These are phyloP conservation scores for Plasmopara halstedii DNA, from an alignment of 352 stramenopile genomes.

Conservation along the genomic window DNA sequence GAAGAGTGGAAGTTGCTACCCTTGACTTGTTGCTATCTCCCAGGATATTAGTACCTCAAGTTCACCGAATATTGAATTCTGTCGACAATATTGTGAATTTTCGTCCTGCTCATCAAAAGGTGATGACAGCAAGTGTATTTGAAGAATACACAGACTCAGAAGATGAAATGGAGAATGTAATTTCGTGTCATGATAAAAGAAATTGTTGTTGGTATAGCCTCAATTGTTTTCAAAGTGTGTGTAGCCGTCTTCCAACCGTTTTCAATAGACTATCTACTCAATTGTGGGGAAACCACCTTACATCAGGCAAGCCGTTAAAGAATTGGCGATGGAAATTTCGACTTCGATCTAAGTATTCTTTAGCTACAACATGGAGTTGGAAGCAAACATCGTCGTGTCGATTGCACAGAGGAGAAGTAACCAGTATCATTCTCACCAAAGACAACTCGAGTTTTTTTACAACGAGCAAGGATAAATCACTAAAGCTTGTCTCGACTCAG, in stretches of 20 bases:
- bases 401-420: slow-evolving; percentile 58
- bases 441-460: slow-evolving; percentile 46
- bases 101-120: slow-evolving; percentile 11
- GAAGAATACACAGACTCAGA: slow-evolving; percentile 29
- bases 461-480: slow-evolving; percentile 57
- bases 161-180: slow-evolving; percentile 17
- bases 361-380: slow-evolving; percentile 38
- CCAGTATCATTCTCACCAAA: slow-evolving; percentile 47
- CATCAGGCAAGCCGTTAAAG: slow-evolving; percentile 30
- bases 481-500: slow-evolving; percentile 41
- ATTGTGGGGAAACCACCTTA: slow-evolving; percentile 27
- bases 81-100: slow-evolving; percentile 4
- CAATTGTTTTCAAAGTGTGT: slow-evolving; percentile 37
- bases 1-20: slow-evolving; percentile 39
- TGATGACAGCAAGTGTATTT: slow-evolving; percentile 22
- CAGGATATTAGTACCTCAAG: slow-evolving; percentile 12
- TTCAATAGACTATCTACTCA: slow-evolving; percentile 29
- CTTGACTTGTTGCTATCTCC: slow-evolving; percentile 44
- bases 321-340: slow-evolving; percentile 49
- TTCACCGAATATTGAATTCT: slow-evolving; percentile 17
- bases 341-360: slow-evolving; percentile 26
- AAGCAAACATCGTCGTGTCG: slow-evolving; percentile 28
- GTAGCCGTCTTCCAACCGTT: slow-evolving; percentile 23
- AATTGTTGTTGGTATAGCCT: slow-evolving; percentile 24
- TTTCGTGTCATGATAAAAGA: not conserved